These are phyloP conservation scores for Paraphoma sp. DNA, from an alignment of 2,329 filamentous ascomycete species.

Conservation along the genomic window DNA sequence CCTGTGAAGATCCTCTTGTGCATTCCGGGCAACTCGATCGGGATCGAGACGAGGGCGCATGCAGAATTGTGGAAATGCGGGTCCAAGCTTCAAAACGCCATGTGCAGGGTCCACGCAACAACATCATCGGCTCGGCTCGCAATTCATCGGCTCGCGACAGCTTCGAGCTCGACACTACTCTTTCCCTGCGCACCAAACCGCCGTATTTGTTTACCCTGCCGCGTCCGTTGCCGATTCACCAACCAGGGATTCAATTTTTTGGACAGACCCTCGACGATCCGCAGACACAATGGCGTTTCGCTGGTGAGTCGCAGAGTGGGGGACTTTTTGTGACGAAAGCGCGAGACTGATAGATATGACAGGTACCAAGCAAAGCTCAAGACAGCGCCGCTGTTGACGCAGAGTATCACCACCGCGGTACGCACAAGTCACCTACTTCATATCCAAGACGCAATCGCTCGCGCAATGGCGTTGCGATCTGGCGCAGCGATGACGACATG, in stretches of 20 bases:
- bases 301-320: constrained; percentile 44
- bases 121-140: constrained; percentile 18
- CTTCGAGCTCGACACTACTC: constrained; percentile 14
- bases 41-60: not conserved
- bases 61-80: not conserved
- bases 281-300: constrained; percentile 47
- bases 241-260: too few relatives aligned
- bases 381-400: constrained; percentile 83
- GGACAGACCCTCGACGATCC: too few relatives aligned
- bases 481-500: not conserved
- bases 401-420: constrained; percentile 84
- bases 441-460: not conserved
- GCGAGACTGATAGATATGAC: constrained; percentile 6
- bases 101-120: constrained; percentile 18
- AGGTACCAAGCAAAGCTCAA: constrained; percentile 89
- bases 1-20: too few relatives aligned
- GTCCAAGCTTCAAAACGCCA: not conserved
- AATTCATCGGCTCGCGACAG: constrained; percentile 9
- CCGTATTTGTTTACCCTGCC: too few relatives aligned
- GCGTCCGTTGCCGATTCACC: too few relatives aligned
- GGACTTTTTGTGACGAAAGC: not conserved
- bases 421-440: constrained; percentile 1
- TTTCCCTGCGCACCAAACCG: not conserved
- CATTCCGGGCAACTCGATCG: not conserved
- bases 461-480: not conserved